Base-by-base conservation (phyloP, 768 basidiomycete species). In the Baorangia bicolor region DNA sequence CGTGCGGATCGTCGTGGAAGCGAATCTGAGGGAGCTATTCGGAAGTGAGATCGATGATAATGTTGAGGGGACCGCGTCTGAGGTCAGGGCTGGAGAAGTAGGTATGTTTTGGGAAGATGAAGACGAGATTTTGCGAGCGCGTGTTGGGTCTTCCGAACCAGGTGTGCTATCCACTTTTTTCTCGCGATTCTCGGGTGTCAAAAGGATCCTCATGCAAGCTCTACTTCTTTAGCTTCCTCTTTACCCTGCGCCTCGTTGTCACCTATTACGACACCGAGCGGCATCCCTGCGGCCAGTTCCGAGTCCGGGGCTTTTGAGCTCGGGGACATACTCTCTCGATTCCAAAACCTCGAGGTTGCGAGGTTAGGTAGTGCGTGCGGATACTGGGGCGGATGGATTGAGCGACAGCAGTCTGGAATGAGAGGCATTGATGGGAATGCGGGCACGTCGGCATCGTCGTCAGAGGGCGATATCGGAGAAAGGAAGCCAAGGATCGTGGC, bases 1-100 rank as follows among this genome's bases (percentile, higher is more conserved):
- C 14, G 81, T 73, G 10, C 76, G 83, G 13, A 69, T 78, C 23
- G 69, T 83, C 11, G 73, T 84, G 16, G 82, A 85, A 60, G 73
- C 75, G 31, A 85, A 83, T 55, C 51, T 84, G 55, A 72, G 69
- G 12, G 80, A 81, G 12, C 48, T 73, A 4, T 71, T 76, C 28
- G 59, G 52, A 6, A 27, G 18, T 1, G 49, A 34, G 30, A 16
- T 39, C 38, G 18, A 3, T 11, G 40, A 53, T n/a, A 20, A 38
- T 27, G 41, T 18, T 0, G 56, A 49, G n/a, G 20, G 5, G 13
- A 4, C 33, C 14, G 31, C 30, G n/a, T 34, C 51, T 5, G 57
- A 51, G 16, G 38, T 25, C 23, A 12, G 34, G 27, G 5, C 44
- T 1, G 64, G 56, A 18, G 57, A 39, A 2, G 53, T 62, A 6